Conservation (phyloP, 352 stramenopile genomes). For the Achlya hypogyna region DNA sequence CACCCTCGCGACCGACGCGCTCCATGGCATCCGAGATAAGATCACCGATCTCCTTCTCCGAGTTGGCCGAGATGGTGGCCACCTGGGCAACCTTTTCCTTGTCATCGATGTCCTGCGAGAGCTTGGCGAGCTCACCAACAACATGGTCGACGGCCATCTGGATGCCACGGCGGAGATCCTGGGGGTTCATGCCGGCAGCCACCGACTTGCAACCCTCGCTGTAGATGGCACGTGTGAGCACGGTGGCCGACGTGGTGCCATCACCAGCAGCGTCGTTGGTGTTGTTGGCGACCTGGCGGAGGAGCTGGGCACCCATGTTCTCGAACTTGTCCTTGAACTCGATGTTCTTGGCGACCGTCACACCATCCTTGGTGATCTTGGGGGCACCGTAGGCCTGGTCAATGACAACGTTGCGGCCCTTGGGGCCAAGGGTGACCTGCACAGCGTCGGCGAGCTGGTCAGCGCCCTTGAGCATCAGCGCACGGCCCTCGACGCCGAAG, state of each 20-base stretch:
- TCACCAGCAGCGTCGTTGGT: slow-evolving; percentile 99
- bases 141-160: slow-evolving; percentile 96
- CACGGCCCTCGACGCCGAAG: slow-evolving; percentile 96
- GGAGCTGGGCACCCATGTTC: slow-evolving; percentile 82
- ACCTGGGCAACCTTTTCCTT: slow-evolving; percentile 99
- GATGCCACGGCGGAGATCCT: slow-evolving; percentile 97
- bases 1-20: slow-evolving; percentile 98
- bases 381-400: slow-evolving; percentile 95
- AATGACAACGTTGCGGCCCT: slow-evolving; percentile 99
- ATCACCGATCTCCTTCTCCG: slow-evolving; percentile 95
- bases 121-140: slow-evolving; percentile 90
- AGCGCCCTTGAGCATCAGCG: slow-evolving; percentile 97
- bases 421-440: slow-evolving; percentile 98
- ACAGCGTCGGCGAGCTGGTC: slow-evolving; percentile 98
- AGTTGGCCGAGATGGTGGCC: slow-evolving; percentile 99
- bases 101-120: slow-evolving; percentile 95
- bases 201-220: slow-evolving; percentile 98
- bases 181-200: slow-evolving; percentile 99
- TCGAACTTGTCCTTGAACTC: slow-evolving; percentile 96
- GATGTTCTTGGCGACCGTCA: slow-evolving; percentile 96
- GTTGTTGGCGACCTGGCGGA: slow-evolving; percentile 92
- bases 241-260: slow-evolving; percentile 98
- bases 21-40: slow-evolving; percentile 99
- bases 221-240: slow-evolving; percentile 98
- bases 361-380: slow-evolving; percentile 98